Conservation (phyloP, 352 stramenopile genomes). For the Globisporangium okanoganense region DNA sequence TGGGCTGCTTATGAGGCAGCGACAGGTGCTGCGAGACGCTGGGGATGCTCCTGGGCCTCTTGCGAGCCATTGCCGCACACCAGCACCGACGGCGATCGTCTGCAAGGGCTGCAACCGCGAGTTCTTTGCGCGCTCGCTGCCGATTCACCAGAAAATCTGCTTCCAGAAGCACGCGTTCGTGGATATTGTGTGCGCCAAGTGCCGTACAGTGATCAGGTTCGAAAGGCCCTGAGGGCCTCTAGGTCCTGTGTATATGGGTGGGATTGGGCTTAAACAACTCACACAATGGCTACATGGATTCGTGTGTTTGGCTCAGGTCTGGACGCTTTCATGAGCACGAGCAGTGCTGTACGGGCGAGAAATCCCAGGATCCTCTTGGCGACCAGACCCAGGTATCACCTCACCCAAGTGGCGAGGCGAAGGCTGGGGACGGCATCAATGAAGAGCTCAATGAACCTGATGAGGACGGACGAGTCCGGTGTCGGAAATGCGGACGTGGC, state of each 20-base stretch:
- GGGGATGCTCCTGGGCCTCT: not conserved
- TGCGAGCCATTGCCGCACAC: not conserved
- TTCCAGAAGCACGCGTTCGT: slow-evolving; percentile 63
- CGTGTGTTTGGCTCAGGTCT: slow-evolving; percentile 16
- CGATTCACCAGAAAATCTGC: slow-evolving; percentile 69
- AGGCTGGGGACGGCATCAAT: not conserved
- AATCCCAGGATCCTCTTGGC: not conserved
- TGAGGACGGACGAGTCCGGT: slow-evolving; percentile 49
- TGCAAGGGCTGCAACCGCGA: slow-evolving; percentile 48
- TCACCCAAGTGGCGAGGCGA: no score
- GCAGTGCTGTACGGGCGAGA: slow-evolving; percentile 16
- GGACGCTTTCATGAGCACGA: slow-evolving; percentile 22
- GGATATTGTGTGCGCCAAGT: slow-evolving; percentile 40
- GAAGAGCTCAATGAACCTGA: slow-evolving; percentile 39
- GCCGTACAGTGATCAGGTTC: slow-evolving; percentile 29
- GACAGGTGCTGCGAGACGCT: no score
- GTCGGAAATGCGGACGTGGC: slow-evolving; percentile 44
- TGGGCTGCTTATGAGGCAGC: not conserved
- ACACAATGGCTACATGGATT: not conserved
- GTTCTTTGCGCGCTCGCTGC: slow-evolving; percentile 60
- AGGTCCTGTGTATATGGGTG: no score
- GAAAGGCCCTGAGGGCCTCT: not conserved
- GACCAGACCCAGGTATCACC: not conserved
- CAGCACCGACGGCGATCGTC: slow-evolving; percentile 23
- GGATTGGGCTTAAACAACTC: not conserved